Evolutionary conservation across 306 rosid species (phyloP), one percentile per base, ranked within the genome.

Genomic region (Lupinus albus): DNA sequence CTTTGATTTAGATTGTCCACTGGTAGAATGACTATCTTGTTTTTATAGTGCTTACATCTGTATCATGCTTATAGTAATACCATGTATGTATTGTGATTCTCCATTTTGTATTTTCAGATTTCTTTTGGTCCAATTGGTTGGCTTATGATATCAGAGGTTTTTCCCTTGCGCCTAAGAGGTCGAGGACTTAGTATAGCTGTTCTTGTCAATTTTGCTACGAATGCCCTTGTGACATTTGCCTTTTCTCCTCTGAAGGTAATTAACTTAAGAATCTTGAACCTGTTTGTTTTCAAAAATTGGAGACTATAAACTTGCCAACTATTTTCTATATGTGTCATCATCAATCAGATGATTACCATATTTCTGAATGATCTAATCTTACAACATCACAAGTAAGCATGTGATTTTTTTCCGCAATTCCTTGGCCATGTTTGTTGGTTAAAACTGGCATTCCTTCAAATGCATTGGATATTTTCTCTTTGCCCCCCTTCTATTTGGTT

Each of bases 91-190:
- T 32, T 18, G 17, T 61, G 45, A 71, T 39, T 74, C 66, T 53
- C 56, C 49, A 14, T 70, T 67, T 67, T 41, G 12, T 42, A 25
- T 61, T 68, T 82, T 85, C 92, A 93, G 99, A 14, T 93, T 51
- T 93, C 99, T 51, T 93, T 88, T 74, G 99, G 99, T 74, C 99
- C 99, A 59, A 93, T 93, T 51, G 96, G 99, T 33, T 93, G 99
- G 99, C 85, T 93, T 59, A 86, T 93, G 99, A 88, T 93, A 79
- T 88, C 99, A 12, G 99, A 93, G 83, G 15, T 93, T 38, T 93
- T 93, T 65, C 99, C 99, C 14, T 78, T 93, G 75, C 86, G 99
- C 18, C 51, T 84, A 18, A 82, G 99, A 83, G 97, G 99, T 12
- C 82, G 88, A 44, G 99, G 99, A 76, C 95, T 93, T 16, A 80